Evolutionary conservation across 257 asterid species (phyloP).

Genomic region (Primulina tabacum): DNA sequence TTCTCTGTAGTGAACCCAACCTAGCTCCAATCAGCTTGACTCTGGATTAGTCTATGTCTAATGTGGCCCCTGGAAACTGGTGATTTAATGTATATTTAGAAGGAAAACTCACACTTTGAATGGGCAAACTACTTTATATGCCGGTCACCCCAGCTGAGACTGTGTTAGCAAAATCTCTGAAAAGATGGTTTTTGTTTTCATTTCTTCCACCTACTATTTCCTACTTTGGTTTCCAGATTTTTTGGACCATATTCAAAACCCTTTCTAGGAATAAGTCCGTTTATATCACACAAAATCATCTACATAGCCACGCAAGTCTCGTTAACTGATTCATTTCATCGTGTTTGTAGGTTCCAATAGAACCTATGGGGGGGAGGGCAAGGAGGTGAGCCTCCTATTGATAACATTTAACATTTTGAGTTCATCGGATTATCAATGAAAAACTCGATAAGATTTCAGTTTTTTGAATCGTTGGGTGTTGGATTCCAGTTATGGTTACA

Average conservation of each 20-base stretch:
- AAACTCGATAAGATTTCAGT: background rate
- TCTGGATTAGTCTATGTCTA: background rate
- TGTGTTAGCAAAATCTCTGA: background rate
- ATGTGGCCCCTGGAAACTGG: background rate
- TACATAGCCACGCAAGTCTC: background rate
- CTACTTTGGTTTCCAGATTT: background rate
- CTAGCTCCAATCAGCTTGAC: background rate
- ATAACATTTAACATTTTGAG: too few relatives aligned
- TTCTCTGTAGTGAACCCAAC: too few relatives aligned
- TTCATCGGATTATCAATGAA: background rate
- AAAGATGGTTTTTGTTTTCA: slow-evolving; percentile 1
- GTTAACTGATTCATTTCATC: slow-evolving; percentile 14
- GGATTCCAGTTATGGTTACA: slow-evolving; percentile 32
- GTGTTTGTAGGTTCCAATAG: slow-evolving; percentile 46
- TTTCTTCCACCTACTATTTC: background rate
- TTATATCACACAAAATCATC: background rate
- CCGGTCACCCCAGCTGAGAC: background rate
- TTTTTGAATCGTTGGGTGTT: slow-evolving; percentile 1
- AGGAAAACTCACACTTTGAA: too few relatives aligned
- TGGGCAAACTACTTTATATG: too few relatives aligned
- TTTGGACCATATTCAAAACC: background rate
- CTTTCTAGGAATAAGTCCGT: background rate
- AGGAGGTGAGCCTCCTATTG: slow-evolving; percentile 42
- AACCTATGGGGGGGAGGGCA: slow-evolving; percentile 56
- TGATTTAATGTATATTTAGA: too few relatives aligned